Conservation (phyloP, 306 rosid species). For the Elaeagnus macrophylla region DNA sequence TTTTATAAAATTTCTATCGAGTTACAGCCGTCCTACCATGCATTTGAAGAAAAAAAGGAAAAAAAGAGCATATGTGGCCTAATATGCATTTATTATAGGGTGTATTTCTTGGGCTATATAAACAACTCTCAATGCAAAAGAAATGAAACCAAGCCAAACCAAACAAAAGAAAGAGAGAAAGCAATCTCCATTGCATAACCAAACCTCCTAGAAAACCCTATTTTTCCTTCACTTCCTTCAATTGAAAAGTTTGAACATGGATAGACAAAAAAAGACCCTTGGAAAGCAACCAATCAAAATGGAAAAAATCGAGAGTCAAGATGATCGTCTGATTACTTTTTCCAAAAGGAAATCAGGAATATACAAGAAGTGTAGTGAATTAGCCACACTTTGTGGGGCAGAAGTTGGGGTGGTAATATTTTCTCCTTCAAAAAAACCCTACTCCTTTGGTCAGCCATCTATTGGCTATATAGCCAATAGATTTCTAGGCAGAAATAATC, state of each 20-base stretch:
- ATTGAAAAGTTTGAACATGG: neutral
- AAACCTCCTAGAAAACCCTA: too few species aligned
- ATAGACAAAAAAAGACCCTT: neutral
- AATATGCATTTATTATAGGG: too few species aligned
- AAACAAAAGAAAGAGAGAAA: too few species aligned
- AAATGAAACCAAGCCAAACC: too few species aligned
- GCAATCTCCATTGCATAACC: too few species aligned
- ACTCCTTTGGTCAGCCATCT: slow-evolving; percentile 2
- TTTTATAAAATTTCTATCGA: too few species aligned
- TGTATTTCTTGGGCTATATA: too few species aligned
- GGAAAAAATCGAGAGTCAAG: slow-evolving; percentile 2
- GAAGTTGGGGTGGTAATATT: slow-evolving; percentile 9
- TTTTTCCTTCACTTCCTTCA: too few species aligned
- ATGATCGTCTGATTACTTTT: slow-evolving; percentile 2
- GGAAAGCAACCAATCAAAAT: slow-evolving; percentile 12
- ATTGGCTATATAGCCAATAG: neutral
- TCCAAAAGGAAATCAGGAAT: slow-evolving; percentile 11
- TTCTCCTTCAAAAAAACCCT: slow-evolving; percentile 8
- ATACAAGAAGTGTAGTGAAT: slow-evolving; percentile 13
- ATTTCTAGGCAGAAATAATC: neutral
- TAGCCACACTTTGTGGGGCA: slow-evolving; percentile 9
- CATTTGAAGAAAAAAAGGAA: too few species aligned
- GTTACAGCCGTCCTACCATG: too few species aligned
- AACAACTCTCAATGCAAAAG: too few species aligned
- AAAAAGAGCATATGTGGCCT: too few species aligned